phyloP scores from a whole-genome alignment of 2,329 filamentous ascomycete species.

The Sphaerulina musiva region DNA sequence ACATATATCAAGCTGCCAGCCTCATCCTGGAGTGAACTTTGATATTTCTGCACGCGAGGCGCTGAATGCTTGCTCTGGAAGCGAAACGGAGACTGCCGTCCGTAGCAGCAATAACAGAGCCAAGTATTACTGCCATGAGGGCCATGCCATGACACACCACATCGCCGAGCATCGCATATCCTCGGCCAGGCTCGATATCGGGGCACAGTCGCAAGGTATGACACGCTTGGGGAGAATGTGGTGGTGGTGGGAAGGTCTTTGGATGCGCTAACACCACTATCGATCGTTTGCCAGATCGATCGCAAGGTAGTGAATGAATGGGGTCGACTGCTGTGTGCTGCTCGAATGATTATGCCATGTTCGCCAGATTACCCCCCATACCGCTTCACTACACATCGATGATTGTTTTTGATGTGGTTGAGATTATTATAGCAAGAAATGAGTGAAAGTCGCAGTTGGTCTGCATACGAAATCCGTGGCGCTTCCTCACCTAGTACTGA shows the following conservation, averaged over 20 bases:
- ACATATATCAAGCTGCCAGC: slow-evolving; percentile 1
- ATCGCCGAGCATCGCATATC: neutral
- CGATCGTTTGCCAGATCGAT: too few relatives aligned
- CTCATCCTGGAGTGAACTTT: neutral
- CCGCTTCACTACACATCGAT: neutral
- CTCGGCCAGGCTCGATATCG: neutral
- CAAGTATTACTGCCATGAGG: neutral
- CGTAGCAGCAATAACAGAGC: neutral
- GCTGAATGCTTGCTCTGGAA: neutral
- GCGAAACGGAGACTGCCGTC: neutral
- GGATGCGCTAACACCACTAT: too few relatives aligned
- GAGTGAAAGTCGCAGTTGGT: slow-evolving; percentile 2
- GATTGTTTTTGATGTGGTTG: slow-evolving; percentile 5
- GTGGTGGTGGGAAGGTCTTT: too few relatives aligned
- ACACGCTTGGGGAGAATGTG: too few relatives aligned
- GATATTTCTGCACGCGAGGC: neutral
- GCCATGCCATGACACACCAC: neutral
- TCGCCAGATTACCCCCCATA: neutral
- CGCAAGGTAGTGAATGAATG: too few relatives aligned
- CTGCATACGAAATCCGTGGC: slow-evolving; percentile 4
- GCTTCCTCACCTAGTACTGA: slow-evolving; percentile 6
- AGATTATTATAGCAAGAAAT: slow-evolving; percentile 4
- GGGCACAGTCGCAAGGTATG: neutral
- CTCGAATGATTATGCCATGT: too few relatives aligned
- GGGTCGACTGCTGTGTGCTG: too few relatives aligned